These are phyloP conservation scores for Hordeum vulgare DNA, from an alignment of 176 grass and related monocot species.

Conservation along the genomic window DNA sequence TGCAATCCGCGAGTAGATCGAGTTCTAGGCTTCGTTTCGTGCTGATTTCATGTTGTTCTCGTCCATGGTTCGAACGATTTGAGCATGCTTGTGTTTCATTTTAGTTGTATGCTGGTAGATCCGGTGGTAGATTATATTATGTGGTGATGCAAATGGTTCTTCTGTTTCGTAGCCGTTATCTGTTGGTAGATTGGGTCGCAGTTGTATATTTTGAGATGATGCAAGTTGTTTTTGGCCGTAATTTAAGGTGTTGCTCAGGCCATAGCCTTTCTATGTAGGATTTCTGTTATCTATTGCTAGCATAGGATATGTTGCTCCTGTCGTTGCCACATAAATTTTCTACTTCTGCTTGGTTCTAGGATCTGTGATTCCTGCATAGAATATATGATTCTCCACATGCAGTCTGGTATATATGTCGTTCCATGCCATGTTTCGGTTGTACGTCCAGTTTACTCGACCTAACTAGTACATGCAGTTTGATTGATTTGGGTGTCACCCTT, in stretches of 20 bases:
- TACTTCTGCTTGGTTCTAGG: background rate
- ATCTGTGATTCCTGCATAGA: background rate
- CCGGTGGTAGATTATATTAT: background rate
- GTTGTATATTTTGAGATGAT: background rate
- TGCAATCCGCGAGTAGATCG: background rate
- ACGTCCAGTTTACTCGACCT: background rate
- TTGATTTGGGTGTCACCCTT: too few relatives aligned
- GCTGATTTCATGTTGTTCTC: background rate
- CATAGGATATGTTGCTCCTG: background rate
- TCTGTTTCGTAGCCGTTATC: background rate
- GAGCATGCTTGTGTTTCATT: background rate
- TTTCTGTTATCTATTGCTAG: background rate
- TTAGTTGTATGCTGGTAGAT: too few relatives aligned
- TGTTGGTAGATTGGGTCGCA: too few relatives aligned
- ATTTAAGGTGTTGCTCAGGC: background rate
- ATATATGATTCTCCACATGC: background rate
- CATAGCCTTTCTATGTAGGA: background rate
- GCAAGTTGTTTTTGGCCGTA: background rate
- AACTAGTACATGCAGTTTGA: background rate
- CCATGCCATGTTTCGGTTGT: background rate
- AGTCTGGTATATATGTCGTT: background rate
- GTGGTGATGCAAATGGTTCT: background rate
- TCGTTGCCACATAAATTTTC: too few relatives aligned
- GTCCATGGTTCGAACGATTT: background rate
- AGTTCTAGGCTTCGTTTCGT: background rate